Base-by-base conservation (phyloP, 2,329 filamentous ascomycete species). In the Trichoderma sp. region DNA sequence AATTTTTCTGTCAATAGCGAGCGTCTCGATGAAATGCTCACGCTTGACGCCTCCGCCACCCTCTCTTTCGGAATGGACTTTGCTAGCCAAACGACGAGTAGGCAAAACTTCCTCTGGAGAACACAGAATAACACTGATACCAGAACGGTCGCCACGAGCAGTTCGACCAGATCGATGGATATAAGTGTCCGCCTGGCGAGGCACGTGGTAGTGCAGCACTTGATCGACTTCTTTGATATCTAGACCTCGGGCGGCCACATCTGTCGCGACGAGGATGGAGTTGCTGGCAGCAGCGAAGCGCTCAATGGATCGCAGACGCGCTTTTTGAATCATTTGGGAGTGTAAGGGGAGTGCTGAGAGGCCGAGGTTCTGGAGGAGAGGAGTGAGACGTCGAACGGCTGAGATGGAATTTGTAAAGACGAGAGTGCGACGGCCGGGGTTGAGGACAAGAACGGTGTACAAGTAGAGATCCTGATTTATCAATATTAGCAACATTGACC, bases 401-500 rank as follows among this genome's bases (percentile, higher is more conserved):
- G 93, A 93, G 80, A 99, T 98, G 58, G 95, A 97, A 83, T 99
- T 99, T 32, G 95, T 94, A 81, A 99, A 99, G 62, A 99, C 90
- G 3, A 99, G 86, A 0, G 93, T 94, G 36, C 95, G 92, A 47
- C 91, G 88, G 62, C 91, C 91, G 1, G 93, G 91, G 79, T 97
- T 92, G 71, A 97, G 89, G 3, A 98, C 87, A 0, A 98, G 86
- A 9, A 97, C 86, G 0, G 94, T 88, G 82, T 99, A 99, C 53
- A 98, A 90, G 75, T 95, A 98, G 11, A 99, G 89, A 81, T 99
- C 96, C 88, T 93, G 73, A 32, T 30, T 60, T 15, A 6, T 28
- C 1, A 32, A 71, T 81, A 77, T 60, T 56, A 57, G 73, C 21
- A 58, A 62, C 7, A 11, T 2, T 18, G 1, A 5, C 3, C 8